Evolutionary conservation across 1,284 basidiomycete species (phyloP), one percentile per base, ranked within the genome.

Genomic region (Boletus hoseneyae): DNA sequence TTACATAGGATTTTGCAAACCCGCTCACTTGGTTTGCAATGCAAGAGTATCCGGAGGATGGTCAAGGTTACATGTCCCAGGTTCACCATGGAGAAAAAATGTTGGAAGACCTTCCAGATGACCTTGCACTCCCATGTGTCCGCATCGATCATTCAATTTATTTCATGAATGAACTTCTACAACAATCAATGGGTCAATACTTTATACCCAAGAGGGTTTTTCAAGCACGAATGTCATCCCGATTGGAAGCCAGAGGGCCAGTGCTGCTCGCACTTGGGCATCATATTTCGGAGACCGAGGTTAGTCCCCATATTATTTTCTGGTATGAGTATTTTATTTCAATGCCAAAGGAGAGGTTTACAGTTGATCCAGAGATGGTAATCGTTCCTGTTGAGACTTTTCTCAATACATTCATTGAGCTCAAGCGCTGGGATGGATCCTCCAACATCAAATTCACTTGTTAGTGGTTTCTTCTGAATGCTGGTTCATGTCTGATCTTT

Each of bases 1-100:
- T n/a, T n/a, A n/a, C n/a, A n/a, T 34, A 49, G 68, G 65, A 68
- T 51, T 65, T 62, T 42, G 33, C 59, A 10, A 67, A 67, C 45
- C 64, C 61, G 0, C 42, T 64, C 1, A 66, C 56, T 1, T 37
- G 49, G 6, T 52, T 49, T 33, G 33, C 49, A 7, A 65, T 69
- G 62, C 44, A 48, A 23, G 55, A 61, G 18, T 70, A 66, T 52
- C 66, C 65, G 1, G 52, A 61, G 39, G 58, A 66, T 47, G 43
- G 46, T 18, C 50, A 51, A 19, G 51, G 50, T 4, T 6, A 4
- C 3, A 60, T 67, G 60, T 61, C 54, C 0, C 49, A 70, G 30
- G 54, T 62, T 0, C 55, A 54, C 18, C 51, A 69, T 43, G 60
- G 57, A 7, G 47, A 12, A 1, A 69, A 69, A 34, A 60, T 64